A percentile compares a stretch with the other conserved stretches of the same genome.
These are phyloP conservation scores for Inonotus hispidus DNA, from an alignment of 1,284 basidiomycete species.

Conservation along the genomic window DNA sequence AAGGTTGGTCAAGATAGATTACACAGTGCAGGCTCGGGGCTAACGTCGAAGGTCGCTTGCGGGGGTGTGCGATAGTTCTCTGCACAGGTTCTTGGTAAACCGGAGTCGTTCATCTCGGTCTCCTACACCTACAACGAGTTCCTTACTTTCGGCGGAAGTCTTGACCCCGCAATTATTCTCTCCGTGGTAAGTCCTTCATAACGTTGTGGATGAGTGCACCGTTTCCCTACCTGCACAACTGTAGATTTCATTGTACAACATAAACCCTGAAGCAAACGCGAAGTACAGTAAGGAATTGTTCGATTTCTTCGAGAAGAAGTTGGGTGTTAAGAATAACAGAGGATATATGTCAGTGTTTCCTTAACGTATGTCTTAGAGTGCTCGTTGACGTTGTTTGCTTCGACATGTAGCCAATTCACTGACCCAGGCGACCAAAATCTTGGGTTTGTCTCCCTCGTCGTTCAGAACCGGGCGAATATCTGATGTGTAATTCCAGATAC, in stretches of 20 bases:
- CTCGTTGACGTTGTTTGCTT: too few species aligned
- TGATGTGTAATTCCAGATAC: background rate
- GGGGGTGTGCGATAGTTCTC: conserved; percentile 42
- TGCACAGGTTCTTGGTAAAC: conserved; percentile 47
- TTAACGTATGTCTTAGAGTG: too few species aligned
- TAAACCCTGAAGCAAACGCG: conserved; percentile 43
- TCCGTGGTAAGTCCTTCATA: conserved; percentile 41
- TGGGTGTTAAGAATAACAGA: conserved; percentile 44
- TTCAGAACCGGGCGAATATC: too few species aligned
- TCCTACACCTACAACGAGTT: conserved; percentile 50
- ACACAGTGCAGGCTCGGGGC: background rate
- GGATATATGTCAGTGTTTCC: conserved; percentile 44
- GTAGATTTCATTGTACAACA: conserved; percentile 53
- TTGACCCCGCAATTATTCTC: conserved; percentile 58
- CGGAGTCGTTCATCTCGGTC: conserved; percentile 46
- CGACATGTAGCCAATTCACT: too few species aligned
- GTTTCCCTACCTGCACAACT: background rate
- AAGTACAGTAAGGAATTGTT: conserved; percentile 51
- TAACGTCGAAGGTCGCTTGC: background rate
- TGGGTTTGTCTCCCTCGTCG: too few species aligned
- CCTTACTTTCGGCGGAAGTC: conserved; percentile 52
- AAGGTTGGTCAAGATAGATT: conserved; percentile 35
- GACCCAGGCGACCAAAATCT: too few species aligned
- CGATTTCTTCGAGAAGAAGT: conserved; percentile 45
- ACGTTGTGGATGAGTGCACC: background rate